phyloP scores from a whole-genome alignment of 1,139 yeast species.

The Geotrichum bryndzae region DNA sequence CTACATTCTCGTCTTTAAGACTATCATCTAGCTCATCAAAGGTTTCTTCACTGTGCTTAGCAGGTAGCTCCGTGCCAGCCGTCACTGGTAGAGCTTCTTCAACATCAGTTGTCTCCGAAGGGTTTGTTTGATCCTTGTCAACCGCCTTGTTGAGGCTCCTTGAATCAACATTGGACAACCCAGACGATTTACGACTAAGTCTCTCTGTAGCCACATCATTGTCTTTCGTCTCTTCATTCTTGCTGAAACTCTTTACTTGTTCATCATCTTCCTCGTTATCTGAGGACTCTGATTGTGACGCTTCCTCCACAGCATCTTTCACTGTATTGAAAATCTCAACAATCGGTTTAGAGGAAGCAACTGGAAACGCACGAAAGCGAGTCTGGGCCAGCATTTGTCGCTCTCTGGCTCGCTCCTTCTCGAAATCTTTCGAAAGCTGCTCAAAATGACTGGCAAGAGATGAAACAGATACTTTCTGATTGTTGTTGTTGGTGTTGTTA shows the following conservation, averaged over 20 bases:
- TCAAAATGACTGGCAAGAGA: slow-evolving; percentile 56
- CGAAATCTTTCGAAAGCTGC: slow-evolving; percentile 78
- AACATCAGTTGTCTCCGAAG: not conserved
- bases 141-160: not conserved
- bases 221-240: slow-evolving; percentile 13
- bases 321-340: slow-evolving; percentile 89
- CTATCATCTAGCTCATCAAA: not conserved
- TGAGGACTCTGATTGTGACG: slow-evolving; percentile 35
- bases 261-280: slow-evolving; percentile 19
- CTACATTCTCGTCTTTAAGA: slow-evolving; percentile 5
- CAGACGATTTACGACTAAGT: not conserved
- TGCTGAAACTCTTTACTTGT: slow-evolving; percentile 19
- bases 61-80: not conserved
- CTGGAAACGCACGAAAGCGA: slow-evolving; percentile 68
- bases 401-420: slow-evolving; percentile 77
- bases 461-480: slow-evolving; percentile 29
- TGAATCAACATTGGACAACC: not conserved
- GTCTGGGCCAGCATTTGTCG: slow-evolving; percentile 54
- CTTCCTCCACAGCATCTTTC: slow-evolving; percentile 71
- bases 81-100: not conserved
- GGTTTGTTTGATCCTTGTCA: not conserved
- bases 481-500: not conserved
- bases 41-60: not conserved
- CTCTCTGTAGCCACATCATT: slow-evolving; percentile 1
- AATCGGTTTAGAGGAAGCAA: slow-evolving; percentile 74